Base-by-base conservation (phyloP, 345 rosid species). In the Populus davidiana region DNA sequence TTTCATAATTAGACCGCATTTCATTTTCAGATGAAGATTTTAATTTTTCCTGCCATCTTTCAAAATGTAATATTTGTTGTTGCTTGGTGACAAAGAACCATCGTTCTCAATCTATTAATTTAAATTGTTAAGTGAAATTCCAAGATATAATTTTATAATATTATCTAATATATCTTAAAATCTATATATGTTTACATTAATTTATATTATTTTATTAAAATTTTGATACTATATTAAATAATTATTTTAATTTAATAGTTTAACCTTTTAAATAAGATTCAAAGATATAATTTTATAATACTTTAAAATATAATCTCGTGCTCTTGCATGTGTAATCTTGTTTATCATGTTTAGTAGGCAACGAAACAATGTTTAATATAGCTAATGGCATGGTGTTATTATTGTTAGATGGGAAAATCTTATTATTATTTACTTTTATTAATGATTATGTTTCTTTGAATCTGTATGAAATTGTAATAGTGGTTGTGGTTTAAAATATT, bases 131-230 rank as follows among this genome's bases (percentile, higher is more conserved):
- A 33, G 5, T 0, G 5, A 33, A 0, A 3, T 0, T 33, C 4
- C 0, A 33, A 33, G 4, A 33, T 33, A 33, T 33, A 33, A 33
- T 33, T 33, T 33, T 33, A 33, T 33, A 33, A 4, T 33, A 33
- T 33, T 33, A 0, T 33, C 0, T 33, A 33, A 33, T 27, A 27
- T 1, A 27, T 27, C 0, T 33, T 33, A 33, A 33, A 33, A 33
- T 1, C 0, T 33, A 0, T 33, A 33, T 33, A 33, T 4, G 0
- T 33, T 0, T 0, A 4, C 4, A 33, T 4, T 33, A 33, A 33
- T 0, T 31, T 31, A 31, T 31, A 0, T 0, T 33, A 33, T 33
- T 0, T 33, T 33, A 33, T 33, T 33, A 33, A 33, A 0, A 0
- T 33, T 33, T 0, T 33, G 0, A 33, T 33, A 4, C 4, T 0